phyloP scores from a whole-genome alignment of 1,284 basidiomycete genomes.

The Malassezia psittaci region DNA sequence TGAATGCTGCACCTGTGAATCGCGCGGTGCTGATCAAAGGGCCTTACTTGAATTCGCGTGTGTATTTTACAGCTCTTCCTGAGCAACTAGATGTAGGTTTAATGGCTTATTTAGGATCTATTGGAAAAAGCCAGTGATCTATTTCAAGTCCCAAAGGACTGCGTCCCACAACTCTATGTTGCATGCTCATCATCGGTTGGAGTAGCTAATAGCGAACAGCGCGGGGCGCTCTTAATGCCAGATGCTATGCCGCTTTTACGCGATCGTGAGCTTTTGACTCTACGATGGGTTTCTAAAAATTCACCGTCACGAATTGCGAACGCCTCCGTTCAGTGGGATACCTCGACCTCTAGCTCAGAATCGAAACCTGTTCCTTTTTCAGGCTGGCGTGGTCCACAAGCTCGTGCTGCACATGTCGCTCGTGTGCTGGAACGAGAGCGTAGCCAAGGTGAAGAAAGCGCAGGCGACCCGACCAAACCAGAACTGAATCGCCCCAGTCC shows the following conservation, averaged over 20 bases:
- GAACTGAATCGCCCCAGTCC: neutral
- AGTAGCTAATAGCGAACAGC: constrained; percentile 21
- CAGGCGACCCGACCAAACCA: neutral
- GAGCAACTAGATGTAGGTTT: constrained; percentile 22
- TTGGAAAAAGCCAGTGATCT: constrained; percentile 31
- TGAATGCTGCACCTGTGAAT: neutral
- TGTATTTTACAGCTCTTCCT: constrained; percentile 36
- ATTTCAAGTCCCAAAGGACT: constrained; percentile 34
- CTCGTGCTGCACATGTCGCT: constrained; percentile 11
- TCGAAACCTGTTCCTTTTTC: neutral
- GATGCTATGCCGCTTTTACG: constrained; percentile 38
- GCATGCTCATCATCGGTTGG: constrained; percentile 21
- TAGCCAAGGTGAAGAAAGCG: neutral
- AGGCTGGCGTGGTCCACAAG: constrained; percentile 9
- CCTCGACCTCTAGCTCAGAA: neutral
- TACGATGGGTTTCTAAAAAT: constrained; percentile 36
- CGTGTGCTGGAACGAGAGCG: constrained; percentile 17
- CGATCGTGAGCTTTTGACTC: constrained; percentile 37
- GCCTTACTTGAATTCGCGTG: constrained; percentile 33
- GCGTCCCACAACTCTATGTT: constrained; percentile 31
- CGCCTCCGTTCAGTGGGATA: constrained; percentile 31
- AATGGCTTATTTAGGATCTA: constrained; percentile 17
- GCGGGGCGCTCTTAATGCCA: constrained; percentile 30
- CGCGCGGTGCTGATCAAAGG: constrained; percentile 38
- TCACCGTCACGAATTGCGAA: constrained; percentile 17